Percentiles rank a stretch among this genome's conserved stretches.
phyloP scores from a whole-genome alignment of 2,329 filamentous ascomycete species.

The Westerdykella sp. region DNA sequence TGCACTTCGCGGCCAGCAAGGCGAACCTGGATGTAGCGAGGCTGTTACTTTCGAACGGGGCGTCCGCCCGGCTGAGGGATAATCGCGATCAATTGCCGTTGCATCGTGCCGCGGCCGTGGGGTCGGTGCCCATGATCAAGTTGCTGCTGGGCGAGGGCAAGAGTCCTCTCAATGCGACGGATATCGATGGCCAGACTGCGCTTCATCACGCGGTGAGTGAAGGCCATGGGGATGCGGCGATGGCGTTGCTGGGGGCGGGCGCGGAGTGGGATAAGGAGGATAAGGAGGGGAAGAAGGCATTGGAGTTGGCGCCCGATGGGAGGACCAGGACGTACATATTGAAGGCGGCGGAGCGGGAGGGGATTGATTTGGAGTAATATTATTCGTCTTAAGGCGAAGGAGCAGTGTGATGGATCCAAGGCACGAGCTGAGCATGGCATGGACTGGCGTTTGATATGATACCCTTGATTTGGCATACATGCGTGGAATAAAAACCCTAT shows the following conservation, averaged over 20 bases:
- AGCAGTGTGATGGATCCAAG: neutral
- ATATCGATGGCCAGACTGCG: constrained; percentile 76
- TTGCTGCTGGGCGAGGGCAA: constrained; percentile 69
- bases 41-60: constrained; percentile 68
- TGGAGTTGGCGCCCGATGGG: constrained; percentile 79
- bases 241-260: constrained; percentile 75
- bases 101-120: constrained; percentile 85
- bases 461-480: neutral
- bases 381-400: neutral
- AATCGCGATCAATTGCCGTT: constrained; percentile 82
- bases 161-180: constrained; percentile 78
- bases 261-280: constrained; percentile 77
- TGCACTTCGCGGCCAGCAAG: constrained; percentile 91
- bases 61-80: constrained; percentile 74
- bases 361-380: constrained; percentile 55
- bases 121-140: constrained; percentile 79
- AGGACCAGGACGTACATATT: constrained; percentile 77
- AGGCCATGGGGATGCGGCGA: constrained; percentile 70
- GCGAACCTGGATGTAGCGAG: constrained; percentile 75
- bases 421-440: neutral
- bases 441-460: neutral
- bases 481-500: neutral
- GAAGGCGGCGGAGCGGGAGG: constrained; percentile 74
- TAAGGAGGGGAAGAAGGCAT: constrained; percentile 60
- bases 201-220: constrained; percentile 81